Percentiles rank a stretch among this genome's conserved stretches.
phyloP scores from a whole-genome alignment of 1,284 basidiomycete genomes.

The Boletus sp. region DNA sequence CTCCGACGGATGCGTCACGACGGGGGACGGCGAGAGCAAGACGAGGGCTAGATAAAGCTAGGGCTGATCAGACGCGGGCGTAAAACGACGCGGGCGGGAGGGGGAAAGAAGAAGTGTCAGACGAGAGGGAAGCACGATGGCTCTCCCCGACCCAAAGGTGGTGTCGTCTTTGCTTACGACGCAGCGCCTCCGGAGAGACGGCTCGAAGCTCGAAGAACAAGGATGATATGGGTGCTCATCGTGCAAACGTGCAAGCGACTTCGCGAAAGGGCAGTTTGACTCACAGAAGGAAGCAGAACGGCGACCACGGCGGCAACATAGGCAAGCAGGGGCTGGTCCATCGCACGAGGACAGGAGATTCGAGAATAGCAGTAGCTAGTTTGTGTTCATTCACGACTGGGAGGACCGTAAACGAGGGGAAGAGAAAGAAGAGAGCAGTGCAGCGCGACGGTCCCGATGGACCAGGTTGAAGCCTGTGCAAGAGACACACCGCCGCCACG shows the following conservation, averaged over 20 bases:
- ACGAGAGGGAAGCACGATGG: slow-evolving; percentile 30
- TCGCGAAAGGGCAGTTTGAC: slow-evolving; percentile 12
- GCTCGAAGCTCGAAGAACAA: slow-evolving; percentile 84
- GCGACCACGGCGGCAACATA: slow-evolving; percentile 19
- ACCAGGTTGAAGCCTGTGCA: slow-evolving; percentile 2
- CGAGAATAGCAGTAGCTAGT: neutral
- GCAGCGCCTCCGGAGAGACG: slow-evolving; percentile 40
- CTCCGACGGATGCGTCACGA: slow-evolving; percentile 61
- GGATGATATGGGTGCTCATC: slow-evolving; percentile 79
- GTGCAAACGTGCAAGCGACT: slow-evolving; percentile 14
- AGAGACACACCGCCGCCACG: neutral
- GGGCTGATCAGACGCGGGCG: slow-evolving; percentile 17
- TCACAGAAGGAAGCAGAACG: slow-evolving; percentile 28
- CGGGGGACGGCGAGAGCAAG: slow-evolving; percentile 63
- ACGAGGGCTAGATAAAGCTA: slow-evolving; percentile 63
- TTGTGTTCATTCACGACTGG: slow-evolving; percentile 12
- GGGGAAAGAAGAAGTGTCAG: slow-evolving; percentile 11
- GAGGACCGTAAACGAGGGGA: neutral
- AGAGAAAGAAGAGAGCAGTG: neutral
- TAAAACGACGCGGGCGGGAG: neutral
- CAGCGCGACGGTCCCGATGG: slow-evolving; percentile 1
- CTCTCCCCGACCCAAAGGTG: slow-evolving; percentile 43
- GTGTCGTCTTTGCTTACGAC: slow-evolving; percentile 64
- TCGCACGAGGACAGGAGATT: slow-evolving; percentile 5
- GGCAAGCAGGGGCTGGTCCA: slow-evolving; percentile 28